Evolutionary conservation across 257 asterid genomes (phyloP).

Genomic region (Solanum chiquidenum): DNA sequence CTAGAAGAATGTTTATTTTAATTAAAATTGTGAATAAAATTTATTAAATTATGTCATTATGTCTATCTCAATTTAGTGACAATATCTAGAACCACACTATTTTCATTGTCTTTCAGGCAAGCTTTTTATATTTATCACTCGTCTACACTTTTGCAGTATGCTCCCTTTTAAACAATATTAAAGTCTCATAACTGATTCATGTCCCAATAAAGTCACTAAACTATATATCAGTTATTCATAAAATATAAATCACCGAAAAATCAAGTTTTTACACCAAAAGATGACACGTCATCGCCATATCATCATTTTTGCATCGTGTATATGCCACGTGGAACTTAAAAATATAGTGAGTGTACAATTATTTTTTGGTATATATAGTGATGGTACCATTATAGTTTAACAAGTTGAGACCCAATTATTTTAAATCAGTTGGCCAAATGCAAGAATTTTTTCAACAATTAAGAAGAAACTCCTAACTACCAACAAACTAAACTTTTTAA

Average conservation of each 20-base stretch:
- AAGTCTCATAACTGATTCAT: background rate
- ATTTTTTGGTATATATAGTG: background rate
- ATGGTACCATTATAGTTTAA: background rate
- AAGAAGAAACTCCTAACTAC: slow-evolving; percentile 5
- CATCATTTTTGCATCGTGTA: background rate
- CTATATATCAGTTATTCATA: background rate
- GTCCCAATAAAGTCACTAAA: background rate
- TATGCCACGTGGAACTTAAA: background rate
- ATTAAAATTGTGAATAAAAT: too few species aligned
- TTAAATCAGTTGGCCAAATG: slow-evolving; percentile 13
- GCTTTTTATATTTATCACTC: background rate
- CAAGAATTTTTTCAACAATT: background rate
- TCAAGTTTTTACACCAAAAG: background rate
- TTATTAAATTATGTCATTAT: background rate
- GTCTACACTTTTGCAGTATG: background rate
- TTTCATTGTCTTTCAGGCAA: accelerated
- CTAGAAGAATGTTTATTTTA: background rate
- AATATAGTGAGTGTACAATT: background rate
- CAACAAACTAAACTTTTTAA: background rate
- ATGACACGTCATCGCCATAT: background rate
- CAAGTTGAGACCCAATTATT: background rate
- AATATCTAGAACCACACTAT: too few species aligned
- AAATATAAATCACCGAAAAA: background rate
- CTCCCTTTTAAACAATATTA: too few species aligned
- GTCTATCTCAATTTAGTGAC: background rate